Evolutionary conservation across 306 rosid genomes (phyloP).

Genomic region (Echinosophora koreensis): DNA sequence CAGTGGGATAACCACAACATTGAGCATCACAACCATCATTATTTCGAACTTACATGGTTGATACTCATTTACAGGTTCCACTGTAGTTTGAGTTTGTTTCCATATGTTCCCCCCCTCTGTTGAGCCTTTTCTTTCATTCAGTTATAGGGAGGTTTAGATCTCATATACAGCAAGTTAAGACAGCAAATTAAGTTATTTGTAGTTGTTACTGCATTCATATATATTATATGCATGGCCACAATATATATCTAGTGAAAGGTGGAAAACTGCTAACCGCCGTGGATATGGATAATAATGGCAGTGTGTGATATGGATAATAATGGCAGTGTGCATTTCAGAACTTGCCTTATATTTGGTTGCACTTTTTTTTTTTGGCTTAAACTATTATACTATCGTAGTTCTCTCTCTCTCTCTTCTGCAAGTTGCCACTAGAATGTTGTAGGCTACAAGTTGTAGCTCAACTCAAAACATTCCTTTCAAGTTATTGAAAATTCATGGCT

Average conservation of each 20-base stretch:
- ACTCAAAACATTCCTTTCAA: neutral
- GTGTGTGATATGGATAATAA: neutral
- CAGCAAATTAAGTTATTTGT: neutral
- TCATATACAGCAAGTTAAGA: neutral
- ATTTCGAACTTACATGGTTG: neutral
- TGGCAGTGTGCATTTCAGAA: neutral
- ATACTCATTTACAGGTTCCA: neutral
- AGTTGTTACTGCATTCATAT: neutral
- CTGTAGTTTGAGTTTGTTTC: conserved; percentile 17
- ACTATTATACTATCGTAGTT: neutral
- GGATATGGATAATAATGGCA: neutral
- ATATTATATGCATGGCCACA: neutral
- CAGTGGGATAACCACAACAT: neutral
- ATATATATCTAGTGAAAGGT: neutral
- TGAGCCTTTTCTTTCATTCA: neutral
- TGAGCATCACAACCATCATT: neutral
- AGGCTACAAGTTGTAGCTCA: neutral
- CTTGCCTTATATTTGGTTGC: neutral
- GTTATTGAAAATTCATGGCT: neutral
- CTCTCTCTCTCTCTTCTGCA: neutral
- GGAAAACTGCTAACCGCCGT: neutral
- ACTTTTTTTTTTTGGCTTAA: conserved; percentile 5
- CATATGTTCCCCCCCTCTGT: too few relatives aligned
- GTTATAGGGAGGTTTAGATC: neutral
- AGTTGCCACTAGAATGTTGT: neutral